phyloP scores from a whole-genome alignment of 371 early-diverging fungal species.

The Aphelidium insulamus region DNA sequence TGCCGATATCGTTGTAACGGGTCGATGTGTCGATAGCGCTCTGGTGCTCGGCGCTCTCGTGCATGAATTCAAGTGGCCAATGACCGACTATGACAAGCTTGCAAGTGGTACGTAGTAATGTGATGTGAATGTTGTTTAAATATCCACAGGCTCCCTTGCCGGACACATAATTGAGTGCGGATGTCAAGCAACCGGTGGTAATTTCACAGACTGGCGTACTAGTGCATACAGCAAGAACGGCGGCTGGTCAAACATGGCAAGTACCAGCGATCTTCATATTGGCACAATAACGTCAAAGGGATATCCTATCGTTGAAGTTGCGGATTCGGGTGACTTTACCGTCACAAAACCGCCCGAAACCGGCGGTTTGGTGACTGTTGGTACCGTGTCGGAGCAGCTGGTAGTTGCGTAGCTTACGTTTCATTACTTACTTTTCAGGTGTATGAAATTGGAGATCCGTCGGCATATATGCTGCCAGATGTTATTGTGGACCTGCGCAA shows the following conservation, averaged over 20 bases:
- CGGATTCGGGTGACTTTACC: conserved; percentile 24
- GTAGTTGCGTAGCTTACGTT: too few relatives aligned
- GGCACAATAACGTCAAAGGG: conserved; percentile 16
- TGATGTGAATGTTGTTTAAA: too few relatives aligned
- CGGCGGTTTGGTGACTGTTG: conserved; percentile 36
- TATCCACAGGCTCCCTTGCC: conserved; percentile 40
- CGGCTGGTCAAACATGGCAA: conserved; percentile 34
- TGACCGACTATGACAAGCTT: conserved; percentile 28
- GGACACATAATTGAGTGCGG: conserved; percentile 59
- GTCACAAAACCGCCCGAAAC: conserved; percentile 45
- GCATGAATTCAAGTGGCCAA: conserved; percentile 29
- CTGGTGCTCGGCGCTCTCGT: conserved; percentile 31
- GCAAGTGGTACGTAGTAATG: too few relatives aligned
- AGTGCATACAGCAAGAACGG: conserved; percentile 28
- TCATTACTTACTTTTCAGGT: too few relatives aligned
- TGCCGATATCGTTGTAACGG: conserved; percentile 45
- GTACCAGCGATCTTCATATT: background rate
- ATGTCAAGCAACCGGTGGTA: conserved; percentile 49
- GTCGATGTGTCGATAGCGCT: conserved; percentile 46
- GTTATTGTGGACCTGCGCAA: conserved; percentile 43
- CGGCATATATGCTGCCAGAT: conserved; percentile 40
- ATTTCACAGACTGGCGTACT: conserved; percentile 48
- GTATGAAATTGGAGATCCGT: conserved; percentile 48
- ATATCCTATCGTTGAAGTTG: conserved; percentile 42
- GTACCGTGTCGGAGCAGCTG: conserved; percentile 43